phyloP scores from a whole-genome alignment of 805 yeast species.

The Grigorovia humatica region DNA sequence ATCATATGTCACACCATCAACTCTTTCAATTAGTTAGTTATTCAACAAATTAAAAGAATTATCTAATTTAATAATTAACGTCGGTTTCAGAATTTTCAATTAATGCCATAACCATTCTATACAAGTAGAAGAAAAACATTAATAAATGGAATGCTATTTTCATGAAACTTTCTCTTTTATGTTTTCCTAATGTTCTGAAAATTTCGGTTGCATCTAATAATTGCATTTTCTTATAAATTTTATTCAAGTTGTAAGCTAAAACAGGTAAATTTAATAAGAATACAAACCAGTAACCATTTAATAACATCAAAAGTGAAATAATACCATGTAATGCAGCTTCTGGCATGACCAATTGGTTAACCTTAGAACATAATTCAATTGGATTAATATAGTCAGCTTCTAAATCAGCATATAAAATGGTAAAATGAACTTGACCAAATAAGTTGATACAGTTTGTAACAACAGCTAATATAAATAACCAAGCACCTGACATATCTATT shows the following conservation, averaged over 20 bases:
- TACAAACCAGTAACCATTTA: conserved; percentile 89
- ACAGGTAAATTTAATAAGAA: conserved; percentile 77
- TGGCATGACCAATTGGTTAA: conserved; percentile 81
- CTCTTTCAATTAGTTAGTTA: too few relatives aligned
- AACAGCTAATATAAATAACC: conserved; percentile 59
- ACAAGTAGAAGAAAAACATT: conserved; percentile 90
- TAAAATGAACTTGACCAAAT: conserved; percentile 88
- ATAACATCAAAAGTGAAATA: conserved; percentile 56
- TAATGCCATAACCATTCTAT: conserved; percentile 90
- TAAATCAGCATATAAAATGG: conserved; percentile 89
- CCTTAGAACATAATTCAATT: conserved; percentile 85
- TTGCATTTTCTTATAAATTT: conserved; percentile 69
- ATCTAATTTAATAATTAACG: not conserved
- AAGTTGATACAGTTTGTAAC: conserved; percentile 77
- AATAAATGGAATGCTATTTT: conserved; percentile 85
- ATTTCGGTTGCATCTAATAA: conserved; percentile 94
- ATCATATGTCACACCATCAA: too few relatives aligned
- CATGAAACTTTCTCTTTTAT: conserved; percentile 84
- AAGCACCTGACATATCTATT: conserved; percentile 14
- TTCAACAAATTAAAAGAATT: too few relatives aligned
- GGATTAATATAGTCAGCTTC: conserved; percentile 97
- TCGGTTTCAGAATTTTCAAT: conserved; percentile 43
- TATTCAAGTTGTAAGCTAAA: conserved; percentile 72
- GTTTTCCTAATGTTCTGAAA: conserved; percentile 84
- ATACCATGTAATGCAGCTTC: conserved; percentile 79